These are phyloP conservation scores for Cicer yamashitae DNA, from an alignment of 306 rosid species.

Conservation along the genomic window DNA sequence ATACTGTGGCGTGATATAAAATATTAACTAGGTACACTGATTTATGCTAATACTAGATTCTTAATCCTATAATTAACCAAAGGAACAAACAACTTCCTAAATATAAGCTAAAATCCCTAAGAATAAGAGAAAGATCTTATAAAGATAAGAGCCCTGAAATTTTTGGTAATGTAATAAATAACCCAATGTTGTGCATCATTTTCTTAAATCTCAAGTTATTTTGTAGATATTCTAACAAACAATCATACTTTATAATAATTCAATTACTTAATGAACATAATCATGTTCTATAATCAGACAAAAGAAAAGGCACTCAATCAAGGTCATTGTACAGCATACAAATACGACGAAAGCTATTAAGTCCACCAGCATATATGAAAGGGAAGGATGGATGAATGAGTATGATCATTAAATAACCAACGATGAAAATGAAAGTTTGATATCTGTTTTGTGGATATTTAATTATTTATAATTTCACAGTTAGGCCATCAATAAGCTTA, in stretches of 20 bases:
- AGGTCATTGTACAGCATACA: conserved; percentile 16
- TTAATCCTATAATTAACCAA: conserved; percentile 19
- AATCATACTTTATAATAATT: conserved; percentile 25
- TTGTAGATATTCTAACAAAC: conserved; percentile 22
- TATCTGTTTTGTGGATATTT: conserved; percentile 14
- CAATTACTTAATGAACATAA: conserved; percentile 18
- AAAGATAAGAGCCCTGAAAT: background rate
- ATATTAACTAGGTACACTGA: conserved; percentile 16
- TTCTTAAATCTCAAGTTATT: conserved; percentile 11
- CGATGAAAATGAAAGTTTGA: conserved; percentile 18
- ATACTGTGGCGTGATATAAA: background rate
- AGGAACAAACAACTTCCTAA: background rate
- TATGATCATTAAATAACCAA: conserved; percentile 32
- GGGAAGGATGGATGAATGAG: conserved; percentile 7
- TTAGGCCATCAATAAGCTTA: conserved; percentile 18
- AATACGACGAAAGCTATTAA: conserved; percentile 25
- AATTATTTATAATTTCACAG: conserved; percentile 23
- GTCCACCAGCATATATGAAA: background rate
- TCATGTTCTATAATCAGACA: conserved; percentile 27
- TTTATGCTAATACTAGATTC: conserved; percentile 2
- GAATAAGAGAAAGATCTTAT: conserved; percentile 1
- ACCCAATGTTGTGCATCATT: conserved; percentile 13
- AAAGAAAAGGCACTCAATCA: conserved; percentile 28
- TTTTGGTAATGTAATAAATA: background rate
- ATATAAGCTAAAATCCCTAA: conserved; percentile 11